Base-by-base conservation (phyloP, 495 filamentous ascomycete genomes). In the Podospora pseudoanserina region DNA sequence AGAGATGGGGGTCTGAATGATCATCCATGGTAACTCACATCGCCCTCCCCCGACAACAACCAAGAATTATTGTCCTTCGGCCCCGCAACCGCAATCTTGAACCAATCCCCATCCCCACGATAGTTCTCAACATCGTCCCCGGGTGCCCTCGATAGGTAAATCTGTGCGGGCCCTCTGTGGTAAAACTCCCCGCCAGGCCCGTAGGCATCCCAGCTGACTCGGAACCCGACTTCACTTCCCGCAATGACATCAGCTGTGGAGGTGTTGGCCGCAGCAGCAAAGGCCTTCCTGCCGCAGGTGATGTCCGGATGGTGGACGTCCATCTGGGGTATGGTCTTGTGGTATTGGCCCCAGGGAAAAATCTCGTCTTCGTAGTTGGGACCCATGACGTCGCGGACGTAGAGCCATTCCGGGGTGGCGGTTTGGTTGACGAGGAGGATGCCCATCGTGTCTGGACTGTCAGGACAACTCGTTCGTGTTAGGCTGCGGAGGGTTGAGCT, bases 371-470 rank as follows among this genome's bases (percentile, higher is more conserved):
- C 54, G 23, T 64, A 7, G 20, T 15, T 3, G 23, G 56, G 26
- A 19, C 44, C 5, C 3, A 60, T 30, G 11, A 65, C 64, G n/a
- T 28, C 71, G 66, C 62, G 68, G 49, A 74, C 65, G 49, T 74
- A 74, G 66, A 67, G 67, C 68, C 68, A 73, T 60, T 68, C 65
- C 16, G 72, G 62, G 9, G 73, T 67, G 62, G 74, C 79, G 6
- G 79, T 79, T 49, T 70, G 85, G 23, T 80, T 85, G 18, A 82
- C 83, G 3, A 74, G 77, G 7, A 78, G 59, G 23, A 71, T 71
- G 4, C 69, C 69, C n/a, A 65, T 55, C 5, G 67, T 54, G 28
- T 71, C 69, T 67, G 28, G 13, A 18, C 5, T 20, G 55, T 20
- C 13, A 26, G 15, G 6, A 23, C 23, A 58, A 9, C 55, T 15